phyloP scores from a whole-genome alignment of 352 stramenopile genomes.

The Phytopythium chamaehyphon region DNA sequence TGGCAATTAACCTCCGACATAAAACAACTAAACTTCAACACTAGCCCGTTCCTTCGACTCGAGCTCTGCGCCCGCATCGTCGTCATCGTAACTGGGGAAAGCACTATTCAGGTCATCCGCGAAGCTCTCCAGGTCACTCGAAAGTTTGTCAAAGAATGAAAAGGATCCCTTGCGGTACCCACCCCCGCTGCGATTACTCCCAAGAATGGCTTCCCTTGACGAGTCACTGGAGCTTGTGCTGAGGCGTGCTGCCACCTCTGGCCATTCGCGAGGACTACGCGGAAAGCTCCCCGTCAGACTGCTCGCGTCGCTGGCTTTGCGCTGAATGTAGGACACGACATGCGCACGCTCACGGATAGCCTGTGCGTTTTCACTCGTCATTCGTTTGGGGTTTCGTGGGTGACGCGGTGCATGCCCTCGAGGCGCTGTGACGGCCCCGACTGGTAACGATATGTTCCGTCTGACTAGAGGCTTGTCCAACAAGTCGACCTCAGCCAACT shows the following conservation, averaged over 20 bases:
- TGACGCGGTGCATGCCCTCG: slow-evolving; percentile 14
- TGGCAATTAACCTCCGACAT: no score
- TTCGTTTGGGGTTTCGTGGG: slow-evolving; percentile 16
- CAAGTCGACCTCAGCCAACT: slow-evolving; percentile 15
- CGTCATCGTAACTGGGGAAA: slow-evolving; percentile 32
- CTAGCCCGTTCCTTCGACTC: background rate
- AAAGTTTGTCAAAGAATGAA: slow-evolving; percentile 86
- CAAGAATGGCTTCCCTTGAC: slow-evolving; percentile 41
- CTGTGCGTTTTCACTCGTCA: slow-evolving; percentile 43
- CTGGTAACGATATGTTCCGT: slow-evolving; percentile 34
- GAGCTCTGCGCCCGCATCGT: slow-evolving; percentile 24
- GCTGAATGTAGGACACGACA: slow-evolving; percentile 85
- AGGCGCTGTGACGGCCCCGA: slow-evolving; percentile 7
- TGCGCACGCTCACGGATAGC: slow-evolving; percentile 79
- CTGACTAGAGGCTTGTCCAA: slow-evolving; percentile 22
- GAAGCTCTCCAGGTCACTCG: slow-evolving; percentile 58
- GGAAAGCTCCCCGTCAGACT: slow-evolving; percentile 63
- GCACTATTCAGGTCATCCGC: slow-evolving; percentile 48
- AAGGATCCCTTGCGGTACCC: slow-evolving; percentile 74
- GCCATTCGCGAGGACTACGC: slow-evolving; percentile 40
- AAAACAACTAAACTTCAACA: no score
- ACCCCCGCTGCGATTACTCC: slow-evolving; percentile 41
- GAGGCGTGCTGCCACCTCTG: slow-evolving; percentile 25
- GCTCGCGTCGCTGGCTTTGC: slow-evolving; percentile 79
- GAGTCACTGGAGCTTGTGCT: slow-evolving; percentile 76